Percentiles rank a stretch among this genome's conserved stretches.
Conservation (phyloP, 306 rosid species). For the Vicia sativa region DNA sequence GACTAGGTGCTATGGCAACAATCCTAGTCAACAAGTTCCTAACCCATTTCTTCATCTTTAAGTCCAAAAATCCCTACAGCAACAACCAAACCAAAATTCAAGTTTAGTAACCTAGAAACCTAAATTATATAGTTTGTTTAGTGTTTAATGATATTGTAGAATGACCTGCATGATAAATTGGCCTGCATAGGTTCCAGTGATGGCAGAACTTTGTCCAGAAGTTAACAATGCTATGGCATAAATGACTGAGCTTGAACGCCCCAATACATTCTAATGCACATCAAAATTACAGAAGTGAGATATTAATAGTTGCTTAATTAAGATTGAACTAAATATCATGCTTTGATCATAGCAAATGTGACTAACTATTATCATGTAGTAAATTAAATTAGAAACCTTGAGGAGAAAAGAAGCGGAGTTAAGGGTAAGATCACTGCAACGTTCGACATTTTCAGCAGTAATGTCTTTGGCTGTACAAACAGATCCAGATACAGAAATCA, state of each 20-base stretch:
- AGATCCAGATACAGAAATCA: slow-evolving; percentile 72
- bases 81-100: slow-evolving; percentile 28
- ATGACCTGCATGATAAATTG: slow-evolving; percentile 85
- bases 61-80: slow-evolving; percentile 78
- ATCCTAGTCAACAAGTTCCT: slow-evolving; percentile 75
- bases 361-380: neutral
- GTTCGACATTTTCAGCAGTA: slow-evolving; percentile 32
- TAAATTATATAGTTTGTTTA: neutral
- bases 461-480: slow-evolving; percentile 54
- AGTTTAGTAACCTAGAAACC: slow-evolving; percentile 27
- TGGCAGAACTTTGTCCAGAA: slow-evolving; percentile 94
- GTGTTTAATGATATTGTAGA: neutral
- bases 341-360: neutral
- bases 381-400: slow-evolving; percentile 52
- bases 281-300: neutral
- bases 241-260: slow-evolving; percentile 68
- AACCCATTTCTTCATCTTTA: slow-evolving; percentile 75
- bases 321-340: neutral
- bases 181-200: slow-evolving; percentile 96
- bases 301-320: neutral
- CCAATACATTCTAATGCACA: slow-evolving; percentile 69
- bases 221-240: slow-evolving; percentile 89
- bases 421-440: slow-evolving; percentile 65
- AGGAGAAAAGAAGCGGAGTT: slow-evolving; percentile 84
- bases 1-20: slow-evolving; percentile 89